phyloP scores from a whole-genome alignment of 208 protist genomes.

The Crithidia brevicula region DNA sequence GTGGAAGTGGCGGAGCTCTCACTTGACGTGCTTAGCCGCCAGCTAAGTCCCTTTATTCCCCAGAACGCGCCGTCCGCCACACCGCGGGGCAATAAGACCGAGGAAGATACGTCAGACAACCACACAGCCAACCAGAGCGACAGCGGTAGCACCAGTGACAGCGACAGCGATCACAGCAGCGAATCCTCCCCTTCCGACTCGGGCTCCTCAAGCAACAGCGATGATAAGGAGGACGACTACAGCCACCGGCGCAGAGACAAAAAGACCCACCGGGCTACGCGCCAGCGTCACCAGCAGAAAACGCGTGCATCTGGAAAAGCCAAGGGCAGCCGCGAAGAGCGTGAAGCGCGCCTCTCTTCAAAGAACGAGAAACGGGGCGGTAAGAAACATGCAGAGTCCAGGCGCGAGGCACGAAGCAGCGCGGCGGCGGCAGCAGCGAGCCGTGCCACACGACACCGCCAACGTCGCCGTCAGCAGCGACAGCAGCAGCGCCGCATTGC shows the following conservation, averaged over 20 bases:
- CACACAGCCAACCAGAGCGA: neutral
- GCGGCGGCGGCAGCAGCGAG: neutral
- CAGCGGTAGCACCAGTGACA: neutral
- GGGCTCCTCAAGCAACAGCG: neutral
- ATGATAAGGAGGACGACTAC: neutral
- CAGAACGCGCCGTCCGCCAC: neutral
- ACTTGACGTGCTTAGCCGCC: conserved; percentile 28
- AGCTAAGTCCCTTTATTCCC: conserved; percentile 18
- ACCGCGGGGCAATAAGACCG: neutral
- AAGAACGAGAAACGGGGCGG: neutral
- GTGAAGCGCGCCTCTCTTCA: neutral
- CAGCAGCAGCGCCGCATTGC: conserved; percentile 5
- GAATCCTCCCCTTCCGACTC: conserved; percentile 1
- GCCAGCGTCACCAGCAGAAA: neutral
- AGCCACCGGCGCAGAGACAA: neutral
- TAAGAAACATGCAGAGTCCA: neutral
- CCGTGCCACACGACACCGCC: conserved; percentile 2
- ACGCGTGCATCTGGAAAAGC: too few species aligned
- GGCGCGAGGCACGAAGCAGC: neutral
- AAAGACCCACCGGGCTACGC: too few species aligned
- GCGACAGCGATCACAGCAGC: too few species aligned
- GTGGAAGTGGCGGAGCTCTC: conserved; percentile 36
- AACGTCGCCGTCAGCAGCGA: conserved; percentile 2
- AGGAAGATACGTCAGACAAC: neutral
- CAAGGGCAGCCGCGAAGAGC: neutral